phyloP scores from a whole-genome alignment of 169 alveolate species.

The Neospora caninum region DNA sequence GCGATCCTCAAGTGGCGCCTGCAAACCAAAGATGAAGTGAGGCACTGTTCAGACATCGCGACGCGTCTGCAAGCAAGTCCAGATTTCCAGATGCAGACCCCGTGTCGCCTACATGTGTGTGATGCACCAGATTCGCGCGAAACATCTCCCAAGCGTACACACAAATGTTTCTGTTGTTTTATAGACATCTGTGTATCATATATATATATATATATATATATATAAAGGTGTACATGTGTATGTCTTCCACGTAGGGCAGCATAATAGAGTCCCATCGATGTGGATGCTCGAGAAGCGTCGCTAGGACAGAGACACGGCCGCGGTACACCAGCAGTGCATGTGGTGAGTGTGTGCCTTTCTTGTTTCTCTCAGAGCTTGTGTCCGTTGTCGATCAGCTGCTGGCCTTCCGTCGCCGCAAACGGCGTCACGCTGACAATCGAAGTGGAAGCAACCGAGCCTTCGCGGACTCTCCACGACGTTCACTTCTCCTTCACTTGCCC shows the following conservation, averaged over 20 bases:
- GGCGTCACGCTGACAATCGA: constrained; percentile 61
- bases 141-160: no score
- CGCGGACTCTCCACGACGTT: constrained; percentile 45
- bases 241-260: no score
- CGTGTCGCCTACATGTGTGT: no score
- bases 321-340: neutral
- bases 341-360: neutral
- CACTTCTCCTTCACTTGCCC: constrained; percentile 62
- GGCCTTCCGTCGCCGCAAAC: constrained; percentile 60
- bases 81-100: no score
- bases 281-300: no score
- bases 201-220: no score
- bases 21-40: constrained; percentile 57
- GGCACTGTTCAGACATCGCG: neutral
- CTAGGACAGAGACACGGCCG: no score
- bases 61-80: neutral
- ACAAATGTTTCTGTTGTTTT: neutral
- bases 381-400: constrained; percentile 68
- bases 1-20: constrained; percentile 71
- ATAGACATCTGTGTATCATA: neutral
- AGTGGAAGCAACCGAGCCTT: constrained; percentile 54
- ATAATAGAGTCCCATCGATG: no score
- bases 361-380: constrained; percentile 46
- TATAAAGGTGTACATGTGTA: no score
- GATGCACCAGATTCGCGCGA: no score